phyloP scores from a whole-genome alignment of 1,284 basidiomycete genomes.

The Stygiomarasmius scandens region DNA sequence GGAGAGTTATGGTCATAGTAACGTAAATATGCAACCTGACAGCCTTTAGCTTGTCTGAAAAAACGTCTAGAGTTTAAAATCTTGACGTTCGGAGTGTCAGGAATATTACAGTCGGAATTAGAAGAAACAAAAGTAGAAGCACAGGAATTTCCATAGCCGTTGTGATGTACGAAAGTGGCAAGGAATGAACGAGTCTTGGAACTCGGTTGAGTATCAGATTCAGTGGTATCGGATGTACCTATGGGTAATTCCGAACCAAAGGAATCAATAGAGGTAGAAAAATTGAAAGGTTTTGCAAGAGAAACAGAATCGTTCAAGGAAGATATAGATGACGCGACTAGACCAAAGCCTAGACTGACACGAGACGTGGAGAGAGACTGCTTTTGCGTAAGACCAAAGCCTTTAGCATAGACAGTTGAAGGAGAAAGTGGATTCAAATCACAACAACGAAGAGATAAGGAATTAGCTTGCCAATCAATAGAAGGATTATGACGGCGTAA shows the following conservation, averaged over 20 bases:
- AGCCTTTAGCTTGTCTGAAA: slow-evolving; percentile 3
- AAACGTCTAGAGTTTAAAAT: not conserved
- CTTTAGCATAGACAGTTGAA: slow-evolving; percentile 18
- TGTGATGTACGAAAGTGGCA: not conserved
- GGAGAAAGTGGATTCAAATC: not conserved
- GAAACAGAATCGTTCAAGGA: not conserved
- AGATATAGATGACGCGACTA: not conserved
- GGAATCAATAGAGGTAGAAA: no score
- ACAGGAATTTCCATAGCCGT: slow-evolving; percentile 1
- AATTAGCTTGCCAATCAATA: slow-evolving; percentile 14
- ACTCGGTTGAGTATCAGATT: no score
- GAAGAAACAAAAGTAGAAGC: not conserved
- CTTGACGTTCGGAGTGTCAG: not conserved
- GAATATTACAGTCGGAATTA: not conserved
- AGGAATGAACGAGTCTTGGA: not conserved
- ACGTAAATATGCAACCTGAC: not conserved
- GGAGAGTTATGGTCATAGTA: not conserved
- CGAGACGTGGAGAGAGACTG: not conserved
- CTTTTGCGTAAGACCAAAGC: not conserved
- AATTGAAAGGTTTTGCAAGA: not conserved
- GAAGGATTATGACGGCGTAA: slow-evolving; percentile 16
- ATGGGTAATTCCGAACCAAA: no score
- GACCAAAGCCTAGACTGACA: slow-evolving; percentile 4
- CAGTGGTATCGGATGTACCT: not conserved
- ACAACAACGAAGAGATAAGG: slow-evolving; percentile 8